phyloP scores from a whole-genome alignment of 495 filamentous ascomycete genomes.

The Paragyromitra xinjiangensis region DNA sequence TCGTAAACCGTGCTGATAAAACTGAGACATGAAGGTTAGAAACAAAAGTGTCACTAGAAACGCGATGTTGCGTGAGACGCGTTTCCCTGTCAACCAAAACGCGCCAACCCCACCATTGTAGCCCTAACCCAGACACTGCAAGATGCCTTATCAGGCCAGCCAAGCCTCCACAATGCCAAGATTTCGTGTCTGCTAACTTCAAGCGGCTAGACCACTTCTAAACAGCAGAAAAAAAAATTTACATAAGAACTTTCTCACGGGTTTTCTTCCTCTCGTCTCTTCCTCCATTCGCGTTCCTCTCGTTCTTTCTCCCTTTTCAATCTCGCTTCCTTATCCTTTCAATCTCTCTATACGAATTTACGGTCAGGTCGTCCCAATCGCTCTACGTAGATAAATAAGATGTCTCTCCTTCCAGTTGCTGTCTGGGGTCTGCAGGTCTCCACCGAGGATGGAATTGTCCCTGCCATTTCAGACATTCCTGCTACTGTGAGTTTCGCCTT shows the following conservation, averaged over 20 bases:
- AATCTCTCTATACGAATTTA: conserved; percentile 20
- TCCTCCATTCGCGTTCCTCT: conserved; percentile 24
- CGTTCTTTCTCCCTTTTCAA: conserved; percentile 24
- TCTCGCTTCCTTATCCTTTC: conserved; percentile 1
- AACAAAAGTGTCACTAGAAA: conserved; percentile 3
- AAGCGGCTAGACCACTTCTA: conserved; percentile 26
- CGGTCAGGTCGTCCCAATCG: conserved; percentile 15
- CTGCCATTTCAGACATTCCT: conserved; percentile 76
- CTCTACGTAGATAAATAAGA: conserved; percentile 29
- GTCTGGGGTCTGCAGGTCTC: conserved; percentile 91
- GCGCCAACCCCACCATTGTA: conserved; percentile 35
- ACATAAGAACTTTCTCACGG: conserved; percentile 31
- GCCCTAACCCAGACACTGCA: conserved; percentile 35
- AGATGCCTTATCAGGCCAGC: conserved; percentile 9
- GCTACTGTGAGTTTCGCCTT: conserved; percentile 74
- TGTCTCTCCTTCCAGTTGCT: conserved; percentile 69
- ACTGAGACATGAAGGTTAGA: background rate
- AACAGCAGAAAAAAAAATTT: conserved; percentile 45
- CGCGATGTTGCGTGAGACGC: conserved; percentile 24
- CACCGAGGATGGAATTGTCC: conserved; percentile 76
- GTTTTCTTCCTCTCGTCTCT: conserved; percentile 33
- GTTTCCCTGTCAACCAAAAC: conserved; percentile 27
- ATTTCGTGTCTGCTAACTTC: conserved; percentile 30
- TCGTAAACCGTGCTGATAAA: background rate
- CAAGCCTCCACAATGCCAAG: conserved; percentile 45